Evolutionary conservation across 306 rosid genomes (phyloP), one percentile per base, ranked within the genome.

Genomic region (Biancaea sappan): DNA sequence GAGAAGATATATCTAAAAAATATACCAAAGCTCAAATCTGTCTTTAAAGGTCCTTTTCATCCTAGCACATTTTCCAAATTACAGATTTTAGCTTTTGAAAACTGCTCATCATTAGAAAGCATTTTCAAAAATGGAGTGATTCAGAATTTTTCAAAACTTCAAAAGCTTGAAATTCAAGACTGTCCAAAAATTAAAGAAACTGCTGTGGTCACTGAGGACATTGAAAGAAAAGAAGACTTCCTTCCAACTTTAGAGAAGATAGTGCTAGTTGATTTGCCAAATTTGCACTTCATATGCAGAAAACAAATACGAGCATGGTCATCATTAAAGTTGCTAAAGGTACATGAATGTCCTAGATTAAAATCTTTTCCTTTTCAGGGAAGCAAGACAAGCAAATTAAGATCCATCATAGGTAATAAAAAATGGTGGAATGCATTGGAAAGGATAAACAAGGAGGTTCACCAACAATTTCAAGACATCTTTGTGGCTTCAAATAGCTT

Each of bases 1-100:
- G 78, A 81, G 64, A 59, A 71, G 35, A 21, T 76, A 14, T 52
- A 56, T 28, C 28, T 81, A 41, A 32, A 5, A 37, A 48, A 71
- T 21, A 48, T 76, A 56, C 61, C 35, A 10, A 47, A 57, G 2
- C n/a, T 81, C n/a, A 59, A n/a, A 37, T 56, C 66, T 59, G 74
- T 44, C 28, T 71, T 72, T 54, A 22, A 16, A 1, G 81, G 79
- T 12, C 66, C 60, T 10, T 10, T 76, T 58, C 71, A 37, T 11
- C 5, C 4, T 22, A 4, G 32, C 6, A 2, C 19, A 53, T 34
- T 56, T 26, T 16, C 58, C 22, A 47, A 6, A 14, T 26, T 73
- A 29, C 67, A 47, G 2, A 13, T 1, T 29, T 32, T 73, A 4
- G 28, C 2, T 1, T 14, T 72, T 22, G 11, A 0, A 2, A 21